Percentiles rank a stretch among this genome's conserved stretches.
These are phyloP conservation scores for Polyplosphaeria fusca DNA, from an alignment of 495 filamentous ascomycete species.

Conservation along the genomic window DNA sequence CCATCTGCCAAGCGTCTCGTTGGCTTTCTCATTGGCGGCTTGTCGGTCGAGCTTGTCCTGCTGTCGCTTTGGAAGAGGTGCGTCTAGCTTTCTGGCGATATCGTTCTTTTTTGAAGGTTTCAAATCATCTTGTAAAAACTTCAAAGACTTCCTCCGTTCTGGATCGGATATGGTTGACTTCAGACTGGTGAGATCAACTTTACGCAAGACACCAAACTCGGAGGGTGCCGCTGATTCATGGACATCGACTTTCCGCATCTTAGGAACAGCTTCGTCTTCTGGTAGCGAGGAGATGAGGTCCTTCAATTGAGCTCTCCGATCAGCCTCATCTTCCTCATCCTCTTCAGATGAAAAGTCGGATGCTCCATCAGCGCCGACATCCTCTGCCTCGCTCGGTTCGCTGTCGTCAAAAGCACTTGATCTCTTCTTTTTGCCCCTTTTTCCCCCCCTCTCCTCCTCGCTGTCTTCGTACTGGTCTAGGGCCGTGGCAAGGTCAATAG, in stretches of 20 bases:
- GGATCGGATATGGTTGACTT: slow-evolving; percentile 71
- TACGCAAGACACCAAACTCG: slow-evolving; percentile 61
- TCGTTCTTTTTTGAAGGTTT: slow-evolving; percentile 51
- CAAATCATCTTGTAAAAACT: slow-evolving; percentile 56
- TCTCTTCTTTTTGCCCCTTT: slow-evolving; percentile 41
- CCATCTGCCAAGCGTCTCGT: slow-evolving; percentile 86
- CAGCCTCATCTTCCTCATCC: slow-evolving; percentile 57
- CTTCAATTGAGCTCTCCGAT: slow-evolving; percentile 62
- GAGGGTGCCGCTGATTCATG: slow-evolving; percentile 56
- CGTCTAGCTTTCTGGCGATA: slow-evolving; percentile 69
- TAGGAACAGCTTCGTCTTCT: slow-evolving; percentile 35
- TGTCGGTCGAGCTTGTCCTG: slow-evolving; percentile 82
- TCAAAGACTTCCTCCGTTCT: slow-evolving; percentile 72
- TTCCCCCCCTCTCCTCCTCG: slow-evolving; percentile 38
- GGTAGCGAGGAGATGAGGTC: slow-evolving; percentile 68
- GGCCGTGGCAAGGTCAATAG: slow-evolving; percentile 76
- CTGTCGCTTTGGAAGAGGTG: slow-evolving; percentile 82
- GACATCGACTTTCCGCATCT: slow-evolving; percentile 38
- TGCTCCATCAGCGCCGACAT: slow-evolving; percentile 43
- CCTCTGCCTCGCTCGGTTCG: slow-evolving; percentile 51
- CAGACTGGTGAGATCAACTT: slow-evolving; percentile 78
- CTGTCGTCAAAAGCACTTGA: slow-evolving; percentile 29
- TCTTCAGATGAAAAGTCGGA: slow-evolving; percentile 53
- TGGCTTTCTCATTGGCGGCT: slow-evolving; percentile 86
- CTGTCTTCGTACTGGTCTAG: slow-evolving; percentile 66